phyloP scores from a whole-genome alignment of 257 asterid genomes.

The Leonotis leonurus region DNA sequence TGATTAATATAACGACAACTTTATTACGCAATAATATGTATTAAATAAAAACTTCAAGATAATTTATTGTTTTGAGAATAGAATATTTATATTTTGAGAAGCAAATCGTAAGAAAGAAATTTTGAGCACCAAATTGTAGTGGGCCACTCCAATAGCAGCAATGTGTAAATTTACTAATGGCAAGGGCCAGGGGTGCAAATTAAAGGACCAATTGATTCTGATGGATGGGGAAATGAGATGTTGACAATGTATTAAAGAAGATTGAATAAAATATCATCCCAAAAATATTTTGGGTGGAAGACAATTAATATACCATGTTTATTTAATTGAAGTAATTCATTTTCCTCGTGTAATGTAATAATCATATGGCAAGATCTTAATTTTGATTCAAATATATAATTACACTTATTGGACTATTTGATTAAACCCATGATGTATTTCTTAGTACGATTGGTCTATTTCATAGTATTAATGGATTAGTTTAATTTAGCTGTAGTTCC shows the following conservation, averaged over 20 bases:
- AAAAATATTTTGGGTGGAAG: slow-evolving; percentile 12
- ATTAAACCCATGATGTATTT: slow-evolving; percentile 7
- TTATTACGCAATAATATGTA: no score
- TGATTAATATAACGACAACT: no score
- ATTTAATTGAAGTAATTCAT: neutral
- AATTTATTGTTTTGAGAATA: no score
- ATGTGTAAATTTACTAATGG: neutral
- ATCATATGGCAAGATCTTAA: slow-evolving; percentile 12
- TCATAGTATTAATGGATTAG: neutral
- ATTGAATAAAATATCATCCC: neutral
- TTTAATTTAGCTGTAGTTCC: neutral
- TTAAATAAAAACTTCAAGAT: no score
- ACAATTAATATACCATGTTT: slow-evolving; percentile 14
- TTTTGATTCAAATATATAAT: slow-evolving; percentile 8
- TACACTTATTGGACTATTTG: slow-evolving; percentile 14
- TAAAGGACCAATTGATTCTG: slow-evolving; percentile 9
- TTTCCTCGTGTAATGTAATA: slow-evolving; percentile 3
- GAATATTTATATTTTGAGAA: no score
- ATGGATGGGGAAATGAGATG: neutral
- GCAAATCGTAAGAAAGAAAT: neutral
- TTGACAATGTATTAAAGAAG: no score
- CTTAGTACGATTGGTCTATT: neutral
- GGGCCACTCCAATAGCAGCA: neutral
- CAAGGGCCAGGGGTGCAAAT: no score
- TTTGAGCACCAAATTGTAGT: neutral